These are phyloP conservation scores for Setaria viridis DNA, from an alignment of 202 grass and related monocot genomes.

Conservation along the genomic window DNA sequence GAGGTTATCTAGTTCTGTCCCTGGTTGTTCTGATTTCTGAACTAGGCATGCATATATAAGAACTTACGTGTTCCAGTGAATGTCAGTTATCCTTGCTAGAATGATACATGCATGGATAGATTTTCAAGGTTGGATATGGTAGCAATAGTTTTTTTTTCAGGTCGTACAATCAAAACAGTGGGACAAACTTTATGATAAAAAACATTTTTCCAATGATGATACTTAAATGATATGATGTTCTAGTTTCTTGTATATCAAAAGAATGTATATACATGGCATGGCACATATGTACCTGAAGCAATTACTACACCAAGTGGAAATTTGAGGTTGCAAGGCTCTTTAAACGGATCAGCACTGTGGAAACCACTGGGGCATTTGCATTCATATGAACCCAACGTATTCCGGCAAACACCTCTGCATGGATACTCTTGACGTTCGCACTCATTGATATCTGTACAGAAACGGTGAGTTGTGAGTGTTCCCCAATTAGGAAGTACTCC, in stretches of 20 bases:
- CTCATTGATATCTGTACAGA: slow-evolving; percentile 37
- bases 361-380: slow-evolving; percentile 3
- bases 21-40: not conserved
- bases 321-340: not conserved
- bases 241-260: not conserved
- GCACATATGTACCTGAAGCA: not conserved
- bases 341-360: not conserved
- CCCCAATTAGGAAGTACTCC: not conserved
- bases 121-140: not conserved
- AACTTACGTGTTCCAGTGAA: too few species aligned
- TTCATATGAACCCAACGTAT: slow-evolving; percentile 32
- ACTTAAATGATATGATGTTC: not conserved
- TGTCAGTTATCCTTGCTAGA: not conserved
- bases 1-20: not conserved
- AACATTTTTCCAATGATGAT: not conserved
- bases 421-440: not conserved
- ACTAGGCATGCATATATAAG: not conserved
- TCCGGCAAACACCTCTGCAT: slow-evolving; percentile 22
- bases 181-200: too few species aligned
- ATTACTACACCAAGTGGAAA: not conserved
- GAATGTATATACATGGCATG: not conserved
- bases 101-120: not conserved
- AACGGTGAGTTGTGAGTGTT: not conserved
- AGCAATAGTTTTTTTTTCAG: too few species aligned
- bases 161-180: too few species aligned